phyloP scores from a whole-genome alignment of 805 yeast genomes.

The Kodamaea laetipori region DNA sequence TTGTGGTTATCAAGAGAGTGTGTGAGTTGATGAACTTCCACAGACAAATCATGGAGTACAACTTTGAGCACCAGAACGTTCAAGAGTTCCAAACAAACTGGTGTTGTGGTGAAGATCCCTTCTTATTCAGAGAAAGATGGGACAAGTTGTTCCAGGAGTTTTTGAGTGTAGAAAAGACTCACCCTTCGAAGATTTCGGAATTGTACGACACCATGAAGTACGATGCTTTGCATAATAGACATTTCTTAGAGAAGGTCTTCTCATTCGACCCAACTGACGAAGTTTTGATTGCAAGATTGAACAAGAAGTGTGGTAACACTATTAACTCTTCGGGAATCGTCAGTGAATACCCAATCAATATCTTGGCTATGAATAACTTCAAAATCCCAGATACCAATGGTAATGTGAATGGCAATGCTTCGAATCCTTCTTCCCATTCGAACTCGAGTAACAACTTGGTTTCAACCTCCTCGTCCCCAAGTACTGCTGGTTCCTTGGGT shows the following conservation, averaged over 20 bases:
- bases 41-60: slow-evolving; percentile 76
- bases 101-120: slow-evolving; percentile 97
- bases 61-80: slow-evolving; percentile 68
- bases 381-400: slow-evolving; percentile 50
- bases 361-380: slow-evolving; percentile 75
- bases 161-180: slow-evolving; percentile 89
- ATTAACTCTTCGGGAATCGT: slow-evolving; percentile 57
- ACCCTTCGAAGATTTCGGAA: slow-evolving; percentile 95
- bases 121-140: slow-evolving; percentile 92
- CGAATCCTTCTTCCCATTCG: slow-evolving; percentile 19
- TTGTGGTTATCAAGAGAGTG: slow-evolving; percentile 87
- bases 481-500: slow-evolving; percentile 67
- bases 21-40: slow-evolving; percentile 95
- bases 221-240: slow-evolving; percentile 94
- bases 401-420: slow-evolving; percentile 10
- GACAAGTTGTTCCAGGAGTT: slow-evolving; percentile 93
- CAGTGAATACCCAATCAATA: slow-evolving; percentile 71
- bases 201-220: slow-evolving; percentile 97
- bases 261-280: slow-evolving; percentile 56
- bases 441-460: slow-evolving; percentile 23
- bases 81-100: slow-evolving; percentile 71
- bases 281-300: slow-evolving; percentile 33
- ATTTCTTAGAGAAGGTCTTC: slow-evolving; percentile 81
- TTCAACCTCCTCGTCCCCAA: slow-evolving; percentile 25
- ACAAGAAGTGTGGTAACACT: slow-evolving; percentile 45